Evolutionary conservation across 2,329 filamentous ascomycete genomes (phyloP).

Genomic region (Ophiostoma australiae): DNA sequence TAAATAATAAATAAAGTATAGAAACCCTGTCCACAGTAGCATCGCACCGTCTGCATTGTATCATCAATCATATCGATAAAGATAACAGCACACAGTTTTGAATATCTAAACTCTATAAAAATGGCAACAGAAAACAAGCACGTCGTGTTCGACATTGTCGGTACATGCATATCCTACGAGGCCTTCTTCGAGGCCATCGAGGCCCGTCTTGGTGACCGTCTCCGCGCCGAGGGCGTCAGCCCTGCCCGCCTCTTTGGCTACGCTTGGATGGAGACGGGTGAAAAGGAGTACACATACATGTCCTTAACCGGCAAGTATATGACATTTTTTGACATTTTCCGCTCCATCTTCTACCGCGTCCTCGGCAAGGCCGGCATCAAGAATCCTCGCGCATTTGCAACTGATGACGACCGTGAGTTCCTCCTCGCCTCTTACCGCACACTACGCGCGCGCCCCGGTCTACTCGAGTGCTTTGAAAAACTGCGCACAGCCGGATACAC

Average conservation of each 20-base stretch:
- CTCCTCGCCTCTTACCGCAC: not conserved
- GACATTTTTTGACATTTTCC: not conserved
- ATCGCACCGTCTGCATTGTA: not conserved
- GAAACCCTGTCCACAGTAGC: not conserved
- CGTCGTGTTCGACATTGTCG: not conserved
- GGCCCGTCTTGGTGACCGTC: not conserved
- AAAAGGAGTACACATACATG: constrained; percentile 3
- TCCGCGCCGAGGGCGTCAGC: not conserved
- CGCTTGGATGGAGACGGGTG: not conserved
- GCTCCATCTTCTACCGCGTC: constrained; percentile 11
- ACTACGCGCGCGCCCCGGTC: not conserved
- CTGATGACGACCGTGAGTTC: not conserved
- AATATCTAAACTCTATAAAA: not conserved
- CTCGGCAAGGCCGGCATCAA: not conserved
- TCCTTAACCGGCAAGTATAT: not conserved
- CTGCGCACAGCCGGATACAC: not conserved
- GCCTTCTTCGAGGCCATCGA: constrained; percentile 8
- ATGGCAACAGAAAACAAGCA: not conserved
- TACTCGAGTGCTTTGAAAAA: not conserved
- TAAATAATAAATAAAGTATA: not conserved
- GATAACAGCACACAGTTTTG: not conserved
- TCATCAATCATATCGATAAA: not conserved
- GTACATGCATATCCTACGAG: not conserved
- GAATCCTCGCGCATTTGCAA: not conserved
- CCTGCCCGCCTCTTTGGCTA: not conserved